Base-by-base conservation (phyloP, 768 basidiomycete species). In the Amanita pallidorosea region DNA sequence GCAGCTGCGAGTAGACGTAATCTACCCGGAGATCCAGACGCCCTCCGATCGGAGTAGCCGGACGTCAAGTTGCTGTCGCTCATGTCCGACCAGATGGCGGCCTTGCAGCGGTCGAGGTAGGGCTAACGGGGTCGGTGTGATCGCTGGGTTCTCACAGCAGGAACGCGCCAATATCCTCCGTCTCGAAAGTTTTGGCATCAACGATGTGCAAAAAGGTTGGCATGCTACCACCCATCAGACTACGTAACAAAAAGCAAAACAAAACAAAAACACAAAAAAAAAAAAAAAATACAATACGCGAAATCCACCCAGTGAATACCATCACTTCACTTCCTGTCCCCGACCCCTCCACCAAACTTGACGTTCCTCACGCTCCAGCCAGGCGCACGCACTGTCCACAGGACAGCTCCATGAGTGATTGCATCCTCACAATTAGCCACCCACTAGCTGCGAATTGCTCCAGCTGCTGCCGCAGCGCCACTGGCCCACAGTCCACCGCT, bases 281-380 rank as follows among this genome's bases (percentile, higher is more conserved):
- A n/a, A n/a, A n/a, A n/a, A n/a, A n/a, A n/a, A n/a, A n/a, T n/a
- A n/a, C n/a, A n/a, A n/a, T n/a, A n/a, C n/a, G n/a, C n/a, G n/a
- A n/a, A n/a, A n/a, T n/a, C 49, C 54, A 91, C 90, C 80, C 92
- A 13, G 92, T 90, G 66, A 93, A 96, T 0, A 80, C 82, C 78
- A 95, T 79, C 1, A 93, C 64, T 64, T n/a, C 93, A 54, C 78
- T 76, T 20, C 79, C 77, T 12, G 66, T 65, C n/a, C 68, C 65
- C 64, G 20, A 67, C 61, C n/a, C 79, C 79, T 2, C n/a, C 76
- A 52, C 81, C 80, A 65, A 95, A 96, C 64, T 94, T 94, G 60
- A 96, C 81, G 51, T 75, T 89, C 50, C 93, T 69, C 7, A 85
- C 85, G 37, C 90, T 88, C 80, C 90, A 92, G 1, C 86, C 85